Base-by-base conservation (phyloP, 2,329 filamentous ascomycete species). In the Fusarium cicatricum region DNA sequence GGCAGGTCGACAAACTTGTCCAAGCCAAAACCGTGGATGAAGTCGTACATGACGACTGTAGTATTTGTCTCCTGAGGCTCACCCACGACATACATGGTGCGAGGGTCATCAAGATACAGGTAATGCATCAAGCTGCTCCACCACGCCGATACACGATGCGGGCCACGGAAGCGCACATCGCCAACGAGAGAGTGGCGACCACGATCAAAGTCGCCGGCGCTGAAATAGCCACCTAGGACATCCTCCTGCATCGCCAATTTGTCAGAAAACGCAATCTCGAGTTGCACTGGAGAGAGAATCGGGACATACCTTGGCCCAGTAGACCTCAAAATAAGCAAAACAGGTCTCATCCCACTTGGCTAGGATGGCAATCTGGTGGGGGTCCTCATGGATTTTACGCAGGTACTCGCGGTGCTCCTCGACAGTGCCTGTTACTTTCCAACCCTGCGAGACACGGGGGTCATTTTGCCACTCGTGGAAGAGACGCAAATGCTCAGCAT, bases 401-500 rank as follows among this genome's bases (percentile, higher is more conserved):
- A 92, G 80, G 72, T 94, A 93, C 66, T 86, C 82, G 57, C 85
- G 82, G 73, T 93, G 90, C 72, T 92, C 82, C 26, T 91, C 89
- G 41, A 91, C 74, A 1, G 89, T 90, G 28, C 90, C 90, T 2
- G 88, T 90, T 76, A 91, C 86, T 69, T 91, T 90, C 90, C 90
- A 93, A 4, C 90, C 90, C 68, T 88, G 84, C 4, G 89, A 89
- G 28, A 94, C 90, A 44, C 90, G 88, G 46, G 90, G 90, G 70
- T 93, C 90, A 69, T 94, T 94, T 75, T 92, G 90, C 90, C 90
- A 94, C 52, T 80, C 81, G 74, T 92, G 87, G 78, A 94, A 93
- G 5, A 91, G 79, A 14, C 79, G 75, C 44, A 93, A 75, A 73
- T 94, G 90, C 66, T 84, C 80, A 1, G 77, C 70, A 67, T 90